Conservation (phyloP, 441 rosid genomes). For the Croton laevigatus region DNA sequence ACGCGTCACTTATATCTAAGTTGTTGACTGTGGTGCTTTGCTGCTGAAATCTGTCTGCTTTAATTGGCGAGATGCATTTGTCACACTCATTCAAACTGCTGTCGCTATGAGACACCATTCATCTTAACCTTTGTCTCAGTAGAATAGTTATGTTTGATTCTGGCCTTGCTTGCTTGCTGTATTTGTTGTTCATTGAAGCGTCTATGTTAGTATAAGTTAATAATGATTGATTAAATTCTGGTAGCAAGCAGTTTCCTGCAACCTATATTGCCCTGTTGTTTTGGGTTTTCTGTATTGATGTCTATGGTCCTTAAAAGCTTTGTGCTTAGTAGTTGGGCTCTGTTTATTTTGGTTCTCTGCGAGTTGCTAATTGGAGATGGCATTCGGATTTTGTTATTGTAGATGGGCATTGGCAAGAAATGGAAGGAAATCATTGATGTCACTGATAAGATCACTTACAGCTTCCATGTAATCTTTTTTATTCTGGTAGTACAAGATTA, state of each 20-base stretch:
- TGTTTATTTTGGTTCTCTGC: neutral
- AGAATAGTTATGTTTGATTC: neutral
- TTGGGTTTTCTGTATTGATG: neutral
- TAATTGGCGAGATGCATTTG: neutral
- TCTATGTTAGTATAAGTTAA: neutral
- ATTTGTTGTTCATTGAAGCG: neutral
- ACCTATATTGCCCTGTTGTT: neutral
- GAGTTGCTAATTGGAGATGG: neutral
- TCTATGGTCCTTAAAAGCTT: neutral
- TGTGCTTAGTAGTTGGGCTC: neutral
- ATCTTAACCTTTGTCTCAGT: too few species aligned
- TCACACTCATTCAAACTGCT: neutral
- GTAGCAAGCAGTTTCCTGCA: neutral
- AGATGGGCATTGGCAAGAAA: slow-evolving; percentile 91
- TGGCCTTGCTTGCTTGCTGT: neutral
- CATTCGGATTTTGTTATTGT: slow-evolving; percentile 11
- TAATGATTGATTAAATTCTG: neutral
- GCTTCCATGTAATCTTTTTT: slow-evolving; percentile 56
- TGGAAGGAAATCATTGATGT: slow-evolving; percentile 88
- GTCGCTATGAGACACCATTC: neutral
- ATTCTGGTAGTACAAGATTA: slow-evolving; percentile 1
- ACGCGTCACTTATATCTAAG: neutral
- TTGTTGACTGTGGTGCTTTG: neutral
- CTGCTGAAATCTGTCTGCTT: neutral
- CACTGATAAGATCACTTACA: slow-evolving; percentile 75